phyloP scores from a whole-genome alignment of 129 eudicot species.

The Flaveria ramosissima region DNA sequence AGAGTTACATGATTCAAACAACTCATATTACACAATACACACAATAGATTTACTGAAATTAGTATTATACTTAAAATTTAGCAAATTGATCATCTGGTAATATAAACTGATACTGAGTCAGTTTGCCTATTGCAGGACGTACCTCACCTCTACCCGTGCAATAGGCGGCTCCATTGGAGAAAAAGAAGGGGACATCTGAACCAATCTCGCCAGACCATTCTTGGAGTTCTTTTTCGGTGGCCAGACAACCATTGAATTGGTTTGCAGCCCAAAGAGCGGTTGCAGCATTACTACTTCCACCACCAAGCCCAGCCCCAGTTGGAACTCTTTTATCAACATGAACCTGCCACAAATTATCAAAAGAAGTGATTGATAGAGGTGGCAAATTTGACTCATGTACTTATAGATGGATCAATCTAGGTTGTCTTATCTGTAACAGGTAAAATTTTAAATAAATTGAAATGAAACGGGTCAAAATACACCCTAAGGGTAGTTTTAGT shows the following conservation, averaged over 20 bases:
- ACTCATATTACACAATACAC: constrained; percentile 8
- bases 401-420: neutral
- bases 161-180: constrained; percentile 93
- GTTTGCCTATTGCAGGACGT: constrained; percentile 31
- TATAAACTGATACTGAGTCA: constrained; percentile 8
- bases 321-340: constrained; percentile 98
- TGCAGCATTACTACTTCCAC: constrained; percentile 99
- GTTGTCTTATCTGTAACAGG: neutral
- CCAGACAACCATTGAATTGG: constrained; percentile 85
- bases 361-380: neutral
- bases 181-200: constrained; percentile 93
- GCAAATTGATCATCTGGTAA: neutral
- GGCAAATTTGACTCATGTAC: neutral
- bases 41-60: neutral
- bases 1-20: neutral
- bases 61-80: neutral
- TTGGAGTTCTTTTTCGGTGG: constrained; percentile 85
- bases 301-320: constrained; percentile 98
- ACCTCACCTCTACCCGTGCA: constrained; percentile 99
- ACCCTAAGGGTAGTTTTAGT: neutral
- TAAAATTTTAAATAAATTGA: neutral
- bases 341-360: constrained; percentile 43
- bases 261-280: constrained; percentile 99
- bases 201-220: constrained; percentile 99
- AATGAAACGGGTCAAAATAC: neutral